Base-by-base conservation (phyloP, 2,329 filamentous ascomycete genomes). In the Myriosclerotinia curreyana region DNA sequence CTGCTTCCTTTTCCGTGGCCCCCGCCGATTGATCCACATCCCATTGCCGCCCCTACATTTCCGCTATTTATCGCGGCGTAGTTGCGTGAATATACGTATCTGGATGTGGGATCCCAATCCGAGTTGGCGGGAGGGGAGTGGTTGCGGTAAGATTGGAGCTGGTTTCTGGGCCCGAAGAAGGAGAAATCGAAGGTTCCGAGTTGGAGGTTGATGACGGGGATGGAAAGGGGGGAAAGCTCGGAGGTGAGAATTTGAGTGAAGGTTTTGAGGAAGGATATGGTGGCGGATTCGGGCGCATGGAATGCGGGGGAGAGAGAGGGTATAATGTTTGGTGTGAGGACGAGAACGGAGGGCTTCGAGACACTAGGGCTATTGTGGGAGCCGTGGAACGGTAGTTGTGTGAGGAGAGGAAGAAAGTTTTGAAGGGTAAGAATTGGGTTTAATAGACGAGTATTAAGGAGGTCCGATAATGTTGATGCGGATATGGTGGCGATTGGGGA, bases 181-280 rank as follows among this genome's bases (percentile, higher is more conserved):
- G 86, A 86, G 71, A 94, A 87, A 76, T 98, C 94, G 74, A 99
- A 92, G 28, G 91, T 93, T 65, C 95, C 95, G 1, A 98, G 86
- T 76, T 94, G 92, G 75, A 99, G 83, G 74, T 97, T 92, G 1
- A 90, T 89, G 25, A 97, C 90, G 48, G 89, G 85, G 61, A 97
- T 89, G 60, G 83, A 84, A 44, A 95, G 81, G 5, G 91, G 86
- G 5, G 83, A 82, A 49, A 97, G 83, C 79, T 98, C 95, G 62
- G 87, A 86, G 17, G 89, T 83, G 14, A 98, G 82, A 0, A 92
- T 90, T 59, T 89, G 84, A 36, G 91, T 90, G 74, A 96, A 96
- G 34, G 91, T 90, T 15, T 90, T 87, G n/a, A 98, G 83, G 5
- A 91, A 94, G 25, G 90, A 89, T 69, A 90, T 90, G n/a, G 95